Conservation (phyloP, 2,329 filamentous ascomycete species). For the Penicillium sp. region DNA sequence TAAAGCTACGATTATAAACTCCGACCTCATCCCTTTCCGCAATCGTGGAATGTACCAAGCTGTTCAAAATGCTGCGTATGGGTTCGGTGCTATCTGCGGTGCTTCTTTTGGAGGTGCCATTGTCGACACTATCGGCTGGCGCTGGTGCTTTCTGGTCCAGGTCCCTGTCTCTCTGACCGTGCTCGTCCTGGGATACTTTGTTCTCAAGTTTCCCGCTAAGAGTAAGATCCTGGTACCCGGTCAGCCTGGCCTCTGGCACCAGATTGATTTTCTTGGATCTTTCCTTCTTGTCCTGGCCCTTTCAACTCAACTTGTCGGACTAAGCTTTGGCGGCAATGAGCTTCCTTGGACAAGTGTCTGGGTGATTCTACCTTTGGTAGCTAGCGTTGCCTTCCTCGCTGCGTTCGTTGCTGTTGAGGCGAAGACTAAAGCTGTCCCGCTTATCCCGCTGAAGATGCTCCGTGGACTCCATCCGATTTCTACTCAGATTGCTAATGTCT, state of each 20-base stretch:
- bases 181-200: conserved; percentile 53
- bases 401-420: conserved; percentile 43
- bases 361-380: conserved; percentile 42
- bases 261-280: conserved; percentile 60
- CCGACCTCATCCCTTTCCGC: conserved; percentile 72
- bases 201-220: conserved; percentile 49
- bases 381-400: conserved; percentile 38
- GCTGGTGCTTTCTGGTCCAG: conserved; percentile 60
- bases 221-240: background rate
- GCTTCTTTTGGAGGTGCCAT: conserved; percentile 47
- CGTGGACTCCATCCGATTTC: conserved; percentile 56
- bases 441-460: conserved; percentile 54
- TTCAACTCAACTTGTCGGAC: conserved; percentile 53
- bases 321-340: conserved; percentile 49
- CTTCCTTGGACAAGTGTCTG: conserved; percentile 45
- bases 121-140: conserved; percentile 47
- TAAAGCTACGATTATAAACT: conserved; percentile 64
- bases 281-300: conserved; percentile 59
- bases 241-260: conserved; percentile 46
- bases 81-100: conserved; percentile 62
- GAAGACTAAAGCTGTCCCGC: conserved; percentile 42
- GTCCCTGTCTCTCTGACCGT: conserved; percentile 61
- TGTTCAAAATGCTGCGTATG: conserved; percentile 59
- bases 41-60: conserved; percentile 72
- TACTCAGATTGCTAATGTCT: conserved; percentile 60